Conservation (phyloP, 2,329 filamentous ascomycete species). For the Epicoccum sorghinum region DNA sequence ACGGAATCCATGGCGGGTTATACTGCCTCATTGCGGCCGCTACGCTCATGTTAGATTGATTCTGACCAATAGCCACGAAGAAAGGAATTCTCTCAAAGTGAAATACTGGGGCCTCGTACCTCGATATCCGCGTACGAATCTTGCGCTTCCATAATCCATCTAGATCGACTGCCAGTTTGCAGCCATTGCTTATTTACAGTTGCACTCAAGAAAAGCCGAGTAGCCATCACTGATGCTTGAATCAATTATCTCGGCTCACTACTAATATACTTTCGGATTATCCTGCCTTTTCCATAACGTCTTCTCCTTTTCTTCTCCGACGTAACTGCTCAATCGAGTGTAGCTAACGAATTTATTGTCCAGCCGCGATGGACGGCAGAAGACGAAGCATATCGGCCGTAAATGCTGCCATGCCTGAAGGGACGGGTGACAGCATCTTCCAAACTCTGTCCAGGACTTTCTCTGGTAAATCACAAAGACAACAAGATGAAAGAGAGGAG, state of each 20-base stretch:
- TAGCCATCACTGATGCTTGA: background rate
- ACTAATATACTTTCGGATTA: too few species aligned
- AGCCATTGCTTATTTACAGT: too few species aligned
- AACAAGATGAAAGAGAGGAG: conserved; percentile 16
- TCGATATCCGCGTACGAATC: background rate
- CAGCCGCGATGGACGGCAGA: conserved; percentile 8
- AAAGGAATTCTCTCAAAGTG: background rate
- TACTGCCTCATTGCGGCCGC: background rate
- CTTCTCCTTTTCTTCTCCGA: too few species aligned
- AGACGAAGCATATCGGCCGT: conserved; percentile 14
- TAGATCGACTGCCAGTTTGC: background rate
- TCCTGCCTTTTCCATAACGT: too few species aligned
- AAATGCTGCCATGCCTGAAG: conserved; percentile 9
- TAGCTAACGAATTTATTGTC: background rate
- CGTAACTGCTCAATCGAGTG: too few species aligned
- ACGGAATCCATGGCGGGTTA: background rate
- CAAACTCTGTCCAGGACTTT: conserved; percentile 25
- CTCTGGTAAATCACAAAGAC: conserved; percentile 21
- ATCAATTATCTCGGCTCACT: too few species aligned
- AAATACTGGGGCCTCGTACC: background rate
- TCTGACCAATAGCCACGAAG: background rate
- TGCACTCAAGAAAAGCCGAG: too few species aligned
- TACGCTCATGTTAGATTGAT: background rate
- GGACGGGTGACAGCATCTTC: conserved; percentile 22
- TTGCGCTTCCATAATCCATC: background rate